phyloP scores from a whole-genome alignment of 2,329 filamentous ascomycete genomes.

The Paecilomyces variotii region DNA sequence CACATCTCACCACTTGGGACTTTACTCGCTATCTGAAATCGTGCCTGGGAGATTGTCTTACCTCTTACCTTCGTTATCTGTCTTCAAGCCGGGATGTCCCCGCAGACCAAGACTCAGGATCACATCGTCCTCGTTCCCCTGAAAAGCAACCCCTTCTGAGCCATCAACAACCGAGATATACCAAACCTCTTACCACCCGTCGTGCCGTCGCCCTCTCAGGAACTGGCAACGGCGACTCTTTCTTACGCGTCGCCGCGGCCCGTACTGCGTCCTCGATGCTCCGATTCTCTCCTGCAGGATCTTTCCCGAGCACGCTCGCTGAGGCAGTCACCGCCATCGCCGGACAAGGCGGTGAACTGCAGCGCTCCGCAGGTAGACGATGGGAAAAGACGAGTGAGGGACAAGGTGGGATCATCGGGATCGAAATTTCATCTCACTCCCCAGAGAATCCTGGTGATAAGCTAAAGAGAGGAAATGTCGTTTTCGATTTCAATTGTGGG shows the following conservation, averaged over 20 bases:
- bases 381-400: slow-evolving; percentile 72
- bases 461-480: slow-evolving; percentile 41
- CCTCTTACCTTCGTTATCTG: neutral
- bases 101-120: neutral
- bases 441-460: neutral
- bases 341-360: slow-evolving; percentile 64
- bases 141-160: neutral
- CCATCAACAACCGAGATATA: neutral
- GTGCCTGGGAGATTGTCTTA: slow-evolving; percentile 11
- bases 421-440: slow-evolving; percentile 35
- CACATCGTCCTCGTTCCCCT: slow-evolving; percentile 2
- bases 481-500: slow-evolving; percentile 76
- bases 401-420: slow-evolving; percentile 77
- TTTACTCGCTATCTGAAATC: slow-evolving; percentile 2
- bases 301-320: slow-evolving; percentile 38
- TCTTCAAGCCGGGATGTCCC: neutral
- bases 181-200: slow-evolving; percentile 13
- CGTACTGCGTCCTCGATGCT: slow-evolving; percentile 67
- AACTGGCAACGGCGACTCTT: slow-evolving; percentile 84
- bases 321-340: slow-evolving; percentile 57
- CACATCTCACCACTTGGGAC: neutral
- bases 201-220: slow-evolving; percentile 58
- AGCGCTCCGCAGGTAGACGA: slow-evolving; percentile 63
- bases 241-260: slow-evolving; percentile 63
- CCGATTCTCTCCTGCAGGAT: slow-evolving; percentile 46